These are phyloP conservation scores for Puccinellia tenuiflora DNA, from an alignment of 176 grass and related monocot species.

Conservation along the genomic window DNA sequence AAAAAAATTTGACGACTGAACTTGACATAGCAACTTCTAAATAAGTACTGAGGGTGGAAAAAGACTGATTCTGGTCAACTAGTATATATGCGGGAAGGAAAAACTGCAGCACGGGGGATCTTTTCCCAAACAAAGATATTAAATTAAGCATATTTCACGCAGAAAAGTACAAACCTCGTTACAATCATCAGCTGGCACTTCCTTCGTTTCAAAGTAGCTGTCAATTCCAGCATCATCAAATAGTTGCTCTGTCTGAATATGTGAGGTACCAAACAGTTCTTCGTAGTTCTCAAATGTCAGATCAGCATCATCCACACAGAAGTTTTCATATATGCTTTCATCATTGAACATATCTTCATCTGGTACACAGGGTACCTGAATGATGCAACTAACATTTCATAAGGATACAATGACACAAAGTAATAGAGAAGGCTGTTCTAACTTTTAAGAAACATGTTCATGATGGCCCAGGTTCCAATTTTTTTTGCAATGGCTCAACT, in stretches of 20 bases:
- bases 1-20: conserved; percentile 8
- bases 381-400: conserved; percentile 5
- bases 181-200: conserved; percentile 47
- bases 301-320: conserved; percentile 59
- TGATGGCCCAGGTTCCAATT: background rate
- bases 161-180: conserved; percentile 30
- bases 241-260: conserved; percentile 57
- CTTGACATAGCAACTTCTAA: background rate
- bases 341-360: conserved; percentile 57
- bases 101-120: background rate
- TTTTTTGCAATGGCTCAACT: conserved; percentile 1
- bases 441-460: background rate
- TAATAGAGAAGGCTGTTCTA: background rate
- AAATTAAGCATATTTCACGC: background rate
- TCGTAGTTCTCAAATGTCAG: conserved; percentile 91
- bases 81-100: background rate
- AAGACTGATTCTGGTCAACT: background rate
- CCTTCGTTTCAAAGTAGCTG: conserved; percentile 67
- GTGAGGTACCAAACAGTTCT: conserved; percentile 78
- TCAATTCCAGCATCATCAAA: conserved; percentile 95
- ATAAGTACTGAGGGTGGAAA: background rate
- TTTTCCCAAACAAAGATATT: conserved; percentile 4
- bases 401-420: conserved; percentile 20
- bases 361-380: conserved; percentile 31
- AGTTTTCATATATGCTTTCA: conserved; percentile 67